These are phyloP conservation scores for Diplodia corticola DNA, from an alignment of 2,329 filamentous ascomycete genomes.

Conservation along the genomic window DNA sequence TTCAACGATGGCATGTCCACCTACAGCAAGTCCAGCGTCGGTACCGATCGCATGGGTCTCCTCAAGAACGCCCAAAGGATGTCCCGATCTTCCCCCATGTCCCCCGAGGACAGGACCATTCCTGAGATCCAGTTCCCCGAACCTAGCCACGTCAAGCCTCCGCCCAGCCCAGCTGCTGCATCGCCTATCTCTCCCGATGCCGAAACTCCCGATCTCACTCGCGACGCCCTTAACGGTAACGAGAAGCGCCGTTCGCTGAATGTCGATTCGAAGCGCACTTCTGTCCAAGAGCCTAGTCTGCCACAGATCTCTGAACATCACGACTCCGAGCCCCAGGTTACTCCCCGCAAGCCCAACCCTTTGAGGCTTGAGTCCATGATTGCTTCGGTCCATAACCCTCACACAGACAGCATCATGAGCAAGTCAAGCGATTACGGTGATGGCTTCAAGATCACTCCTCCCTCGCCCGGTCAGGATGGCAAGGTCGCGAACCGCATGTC, in stretches of 20 bases:
- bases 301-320: slow-evolving; percentile 29
- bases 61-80: slow-evolving; percentile 59
- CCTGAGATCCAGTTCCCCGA: slow-evolving; percentile 40
- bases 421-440: slow-evolving; percentile 58
- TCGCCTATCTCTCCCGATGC: slow-evolving; percentile 1
- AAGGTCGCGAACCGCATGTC: slow-evolving; percentile 2
- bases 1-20: slow-evolving; percentile 49
- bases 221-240: slow-evolving; percentile 26
- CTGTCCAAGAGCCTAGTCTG: slow-evolving; percentile 34
- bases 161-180: slow-evolving; percentile 1
- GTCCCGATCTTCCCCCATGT: slow-evolving; percentile 48
- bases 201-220: slow-evolving; percentile 4
- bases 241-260: slow-evolving; percentile 32
- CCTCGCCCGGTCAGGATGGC: slow-evolving; percentile 30
- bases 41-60: slow-evolving; percentile 51
- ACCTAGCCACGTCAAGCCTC: slow-evolving; percentile 26
- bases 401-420: slow-evolving; percentile 48
- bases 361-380: slow-evolving; percentile 38
- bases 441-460: slow-evolving; percentile 51
- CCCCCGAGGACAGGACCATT: slow-evolving; percentile 33
- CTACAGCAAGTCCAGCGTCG: slow-evolving; percentile 53
- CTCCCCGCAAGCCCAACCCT: slow-evolving; percentile 21
- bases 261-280: slow-evolving; percentile 42
- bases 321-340: not conserved
- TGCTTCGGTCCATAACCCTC: slow-evolving; percentile 38